phyloP scores from a whole-genome alignment of 768 basidiomycete species.

The Gymnopilus dilepis region DNA sequence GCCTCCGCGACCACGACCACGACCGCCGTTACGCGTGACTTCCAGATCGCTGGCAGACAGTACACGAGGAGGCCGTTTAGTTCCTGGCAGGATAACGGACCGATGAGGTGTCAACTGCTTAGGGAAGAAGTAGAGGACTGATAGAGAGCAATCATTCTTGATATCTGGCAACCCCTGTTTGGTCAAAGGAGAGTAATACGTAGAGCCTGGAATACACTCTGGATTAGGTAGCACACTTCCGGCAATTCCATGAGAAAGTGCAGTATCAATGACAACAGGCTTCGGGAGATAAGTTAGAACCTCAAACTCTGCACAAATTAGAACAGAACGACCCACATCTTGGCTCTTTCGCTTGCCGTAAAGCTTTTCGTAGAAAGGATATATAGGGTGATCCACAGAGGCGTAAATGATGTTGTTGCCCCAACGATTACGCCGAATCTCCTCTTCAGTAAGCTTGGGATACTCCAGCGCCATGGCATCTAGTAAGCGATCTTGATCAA shows the following conservation, averaged over 20 bases:
- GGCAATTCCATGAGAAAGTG: conserved; percentile 76
- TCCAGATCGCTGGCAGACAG: conserved; percentile 78
- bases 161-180: conserved; percentile 74
- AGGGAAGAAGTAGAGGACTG: conserved; percentile 89
- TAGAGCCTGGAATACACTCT: conserved; percentile 89
- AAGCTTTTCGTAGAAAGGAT: conserved; percentile 84
- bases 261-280: conserved; percentile 76
- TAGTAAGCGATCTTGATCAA: conserved; percentile 82
- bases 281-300: conserved; percentile 34
- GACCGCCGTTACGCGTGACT: conserved; percentile 59
- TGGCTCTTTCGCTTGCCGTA: conserved; percentile 88
- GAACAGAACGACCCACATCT: conserved; percentile 56
- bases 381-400: conserved; percentile 82
- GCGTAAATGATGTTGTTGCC: conserved; percentile 86
- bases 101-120: conserved; percentile 85
- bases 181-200: conserved; percentile 78
- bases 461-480: conserved; percentile 79
- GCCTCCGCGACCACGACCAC: conserved; percentile 56
- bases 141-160: conserved; percentile 84
- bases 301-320: not conserved
- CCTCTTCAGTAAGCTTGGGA: conserved; percentile 76
- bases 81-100: conserved; percentile 81
- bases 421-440: conserved; percentile 83
- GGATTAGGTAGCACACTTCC: conserved; percentile 86
- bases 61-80: conserved; percentile 58